These are phyloP conservation scores for Podila verticillata DNA, from an alignment of 192 early-diverging fungal species.

Conservation along the genomic window DNA sequence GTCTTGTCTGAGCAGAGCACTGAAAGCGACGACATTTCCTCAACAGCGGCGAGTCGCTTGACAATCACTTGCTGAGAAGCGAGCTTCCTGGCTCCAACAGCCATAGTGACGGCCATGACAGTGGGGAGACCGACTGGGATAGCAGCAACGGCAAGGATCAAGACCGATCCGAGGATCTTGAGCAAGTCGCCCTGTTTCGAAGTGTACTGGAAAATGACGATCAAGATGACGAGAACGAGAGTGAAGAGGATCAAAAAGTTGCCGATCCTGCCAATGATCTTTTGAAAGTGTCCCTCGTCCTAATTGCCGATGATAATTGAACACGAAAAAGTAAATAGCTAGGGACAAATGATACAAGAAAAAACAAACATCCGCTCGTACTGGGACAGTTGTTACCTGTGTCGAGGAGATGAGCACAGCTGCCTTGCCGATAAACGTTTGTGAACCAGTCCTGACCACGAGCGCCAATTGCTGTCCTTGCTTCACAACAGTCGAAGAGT, in stretches of 20 bases:
- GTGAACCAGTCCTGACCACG: constrained; percentile 87
- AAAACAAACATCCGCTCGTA: not conserved
- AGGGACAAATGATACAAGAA: constrained; percentile 5
- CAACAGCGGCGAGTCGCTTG: constrained; percentile 93
- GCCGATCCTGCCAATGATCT: constrained; percentile 91
- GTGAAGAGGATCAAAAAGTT: constrained; percentile 91
- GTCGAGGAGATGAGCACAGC: constrained; percentile 90
- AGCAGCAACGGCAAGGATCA: constrained; percentile 90
- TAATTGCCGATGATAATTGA: not conserved
- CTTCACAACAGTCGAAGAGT: constrained; percentile 90
- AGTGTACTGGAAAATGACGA: constrained; percentile 74
- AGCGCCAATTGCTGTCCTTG: constrained; percentile 92
- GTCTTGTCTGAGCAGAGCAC: constrained; percentile 89
- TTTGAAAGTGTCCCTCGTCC: constrained; percentile 95
- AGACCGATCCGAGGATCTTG: constrained; percentile 72
- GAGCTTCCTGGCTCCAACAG: constrained; percentile 87
- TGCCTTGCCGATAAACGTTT: constrained; percentile 92
- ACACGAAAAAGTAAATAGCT: not conserved
- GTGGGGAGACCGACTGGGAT: constrained; percentile 95
- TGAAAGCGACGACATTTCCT: constrained; percentile 92
- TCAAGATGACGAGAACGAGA: constrained; percentile 73
- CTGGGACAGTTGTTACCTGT: constrained; percentile 10
- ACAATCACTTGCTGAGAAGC: constrained; percentile 93
- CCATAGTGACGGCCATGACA: constrained; percentile 95
- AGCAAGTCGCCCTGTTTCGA: constrained; percentile 58